These are phyloP conservation scores for Nitzschia sp. DNA, from an alignment of 108 stramenopile genomes.

Conservation along the genomic window DNA sequence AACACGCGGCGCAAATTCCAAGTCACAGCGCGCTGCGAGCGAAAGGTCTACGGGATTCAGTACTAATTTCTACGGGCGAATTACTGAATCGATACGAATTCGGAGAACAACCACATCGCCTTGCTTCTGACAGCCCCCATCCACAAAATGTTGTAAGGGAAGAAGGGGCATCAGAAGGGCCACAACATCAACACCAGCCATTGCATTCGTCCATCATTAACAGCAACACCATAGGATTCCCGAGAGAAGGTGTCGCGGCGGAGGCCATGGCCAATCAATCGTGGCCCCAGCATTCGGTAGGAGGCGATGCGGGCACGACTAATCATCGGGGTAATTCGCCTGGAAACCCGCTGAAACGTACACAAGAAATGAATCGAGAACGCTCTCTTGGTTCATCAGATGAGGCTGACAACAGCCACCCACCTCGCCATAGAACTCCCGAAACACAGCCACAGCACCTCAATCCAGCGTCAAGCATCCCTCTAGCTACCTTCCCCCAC, in stretches of 20 bases:
- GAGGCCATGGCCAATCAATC: slow-evolving; percentile 3
- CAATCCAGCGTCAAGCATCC: background rate
- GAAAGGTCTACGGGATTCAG: background rate
- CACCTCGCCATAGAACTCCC: background rate
- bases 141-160: background rate
- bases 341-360: slow-evolving; percentile 2
- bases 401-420: background rate
- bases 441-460: background rate
- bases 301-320: slow-evolving; percentile 13
- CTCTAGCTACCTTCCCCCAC: slow-evolving; percentile 16
- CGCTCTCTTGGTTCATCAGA: slow-evolving; percentile 4
- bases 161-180: too few species aligned
- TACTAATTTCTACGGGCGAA: slow-evolving; percentile 12
- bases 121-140: background rate
- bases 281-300: background rate
- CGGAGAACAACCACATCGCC: slow-evolving; percentile 17
- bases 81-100: slow-evolving; percentile 1
- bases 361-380: slow-evolving; percentile 2
- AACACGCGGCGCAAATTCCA: background rate
- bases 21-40: background rate
- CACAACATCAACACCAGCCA: background rate
- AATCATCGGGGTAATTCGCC: slow-evolving; percentile 10
- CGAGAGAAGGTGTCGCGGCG: background rate
- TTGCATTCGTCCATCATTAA: slow-evolving; percentile 7
- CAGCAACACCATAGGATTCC: background rate